These are phyloP conservation scores for Pestalotiopsis sp. DNA, from an alignment of 2,329 filamentous ascomycete species.

Conservation along the genomic window DNA sequence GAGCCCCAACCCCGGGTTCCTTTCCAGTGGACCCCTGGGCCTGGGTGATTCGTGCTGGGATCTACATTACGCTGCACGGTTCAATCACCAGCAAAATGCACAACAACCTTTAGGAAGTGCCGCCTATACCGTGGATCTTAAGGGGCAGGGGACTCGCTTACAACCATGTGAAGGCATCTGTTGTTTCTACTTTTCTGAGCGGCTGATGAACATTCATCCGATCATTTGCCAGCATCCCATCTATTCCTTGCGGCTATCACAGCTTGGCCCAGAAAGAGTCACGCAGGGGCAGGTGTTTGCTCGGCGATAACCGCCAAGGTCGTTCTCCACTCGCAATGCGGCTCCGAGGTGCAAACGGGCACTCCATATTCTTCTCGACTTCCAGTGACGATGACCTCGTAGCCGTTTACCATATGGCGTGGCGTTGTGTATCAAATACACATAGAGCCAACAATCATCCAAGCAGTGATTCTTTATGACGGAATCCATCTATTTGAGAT, in stretches of 20 bases:
- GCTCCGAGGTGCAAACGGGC: not conserved
- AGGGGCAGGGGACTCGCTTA: not conserved
- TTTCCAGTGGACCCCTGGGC: not conserved
- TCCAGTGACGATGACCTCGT: too few species aligned
- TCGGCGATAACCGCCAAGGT: not conserved
- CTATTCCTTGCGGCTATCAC: not conserved
- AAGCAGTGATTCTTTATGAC: too few species aligned
- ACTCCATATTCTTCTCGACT: not conserved
- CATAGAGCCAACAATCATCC: too few species aligned
- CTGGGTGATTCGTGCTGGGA: not conserved
- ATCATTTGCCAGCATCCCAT: not conserved
- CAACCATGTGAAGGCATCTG: not conserved
- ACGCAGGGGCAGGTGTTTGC: not conserved
- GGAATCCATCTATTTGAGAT: too few species aligned
- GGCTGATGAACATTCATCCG: not conserved
- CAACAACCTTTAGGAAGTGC: not conserved
- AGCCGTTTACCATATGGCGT: too few species aligned
- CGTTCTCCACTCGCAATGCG: not conserved
- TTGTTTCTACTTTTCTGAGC: not conserved
- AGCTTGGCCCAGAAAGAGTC: not conserved
- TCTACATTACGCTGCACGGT: not conserved
- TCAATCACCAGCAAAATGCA: not conserved
- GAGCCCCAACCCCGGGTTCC: not conserved
- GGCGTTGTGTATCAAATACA: too few species aligned
- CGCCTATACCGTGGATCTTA: not conserved